phyloP scores from a whole-genome alignment of 2,329 filamentous ascomycete genomes.

The Orbilia quercus region DNA sequence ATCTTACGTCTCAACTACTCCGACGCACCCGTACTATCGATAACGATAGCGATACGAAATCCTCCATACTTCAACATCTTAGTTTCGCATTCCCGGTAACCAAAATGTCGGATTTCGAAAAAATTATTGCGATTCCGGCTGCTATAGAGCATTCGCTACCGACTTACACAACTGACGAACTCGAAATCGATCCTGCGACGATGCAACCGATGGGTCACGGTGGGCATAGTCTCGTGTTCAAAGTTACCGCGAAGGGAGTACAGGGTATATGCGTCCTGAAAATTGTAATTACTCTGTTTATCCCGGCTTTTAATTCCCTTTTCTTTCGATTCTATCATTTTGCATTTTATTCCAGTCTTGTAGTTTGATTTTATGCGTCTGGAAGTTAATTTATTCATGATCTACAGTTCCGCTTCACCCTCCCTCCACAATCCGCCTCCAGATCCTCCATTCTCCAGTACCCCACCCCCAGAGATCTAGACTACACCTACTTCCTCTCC shows the following conservation, averaged over 20 bases:
- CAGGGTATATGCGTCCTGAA: conserved; percentile 36
- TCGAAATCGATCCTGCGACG: conserved; percentile 28
- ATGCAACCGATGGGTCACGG: conserved; percentile 43
- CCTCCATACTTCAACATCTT: neutral
- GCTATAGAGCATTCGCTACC: conserved; percentile 7
- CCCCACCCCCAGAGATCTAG: conserved; percentile 15
- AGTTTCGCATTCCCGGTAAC: neutral
- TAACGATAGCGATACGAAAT: conserved; percentile 16
- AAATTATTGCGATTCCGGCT: too few species aligned
- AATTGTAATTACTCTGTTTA: conserved; percentile 31
- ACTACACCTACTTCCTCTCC: conserved; percentile 37
- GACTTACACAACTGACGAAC: conserved; percentile 31
- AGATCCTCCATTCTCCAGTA: conserved; percentile 13
- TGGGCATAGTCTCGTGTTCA: conserved; percentile 46
- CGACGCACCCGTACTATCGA: conserved; percentile 8
- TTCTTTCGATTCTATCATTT: too few species aligned
- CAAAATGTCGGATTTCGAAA: conserved; percentile 21
- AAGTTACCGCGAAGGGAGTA: conserved; percentile 32
- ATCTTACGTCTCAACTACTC: conserved; percentile 13
- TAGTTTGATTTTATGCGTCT: neutral
- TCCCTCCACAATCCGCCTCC: conserved; percentile 2
- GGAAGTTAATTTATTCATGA: too few species aligned
- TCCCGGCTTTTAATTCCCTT: too few species aligned
- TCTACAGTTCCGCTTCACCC: conserved; percentile 42
- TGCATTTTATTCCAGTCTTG: too few species aligned